Evolutionary conservation across 2,329 filamentous ascomycete genomes (phyloP).

Genomic region (Thelonectria blattea): DNA sequence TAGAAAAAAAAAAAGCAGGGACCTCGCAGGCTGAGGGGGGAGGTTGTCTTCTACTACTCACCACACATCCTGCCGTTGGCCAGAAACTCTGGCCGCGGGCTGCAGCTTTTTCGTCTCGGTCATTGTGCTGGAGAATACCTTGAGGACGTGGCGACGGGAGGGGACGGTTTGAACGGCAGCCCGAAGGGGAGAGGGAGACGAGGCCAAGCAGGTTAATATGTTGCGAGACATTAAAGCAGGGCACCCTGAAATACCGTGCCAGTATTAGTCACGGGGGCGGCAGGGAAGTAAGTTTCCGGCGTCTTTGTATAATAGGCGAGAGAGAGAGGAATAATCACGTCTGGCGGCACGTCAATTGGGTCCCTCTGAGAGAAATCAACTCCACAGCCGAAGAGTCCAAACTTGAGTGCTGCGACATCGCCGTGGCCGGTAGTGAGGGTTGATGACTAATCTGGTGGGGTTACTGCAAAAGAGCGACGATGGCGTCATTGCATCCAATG

Average conservation of each 20-base stretch:
- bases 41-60: slow-evolving; percentile 40
- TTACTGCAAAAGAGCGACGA: not conserved
- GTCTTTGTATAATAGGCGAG: not conserved
- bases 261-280: slow-evolving; percentile 23
- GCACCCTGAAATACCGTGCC: slow-evolving; percentile 4
- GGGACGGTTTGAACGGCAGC: slow-evolving; percentile 28
- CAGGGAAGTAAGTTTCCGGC: slow-evolving; percentile 2
- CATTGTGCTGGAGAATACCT: slow-evolving; percentile 46
- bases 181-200: slow-evolving; percentile 30
- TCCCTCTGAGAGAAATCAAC: slow-evolving; percentile 5
- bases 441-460: slow-evolving; percentile 35
- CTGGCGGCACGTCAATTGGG: slow-evolving; percentile 20
- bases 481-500: slow-evolving; percentile 36
- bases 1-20: not conserved
- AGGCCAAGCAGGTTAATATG: slow-evolving; percentile 37
- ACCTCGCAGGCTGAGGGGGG: too few species aligned
- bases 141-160: slow-evolving; percentile 27
- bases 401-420: slow-evolving; percentile 34
- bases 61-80: slow-evolving; percentile 60
- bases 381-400: slow-evolving; percentile 13
- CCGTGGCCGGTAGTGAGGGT: slow-evolving; percentile 26
- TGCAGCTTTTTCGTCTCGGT: slow-evolving; percentile 53
- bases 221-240: slow-evolving; percentile 38
- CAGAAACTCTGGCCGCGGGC: slow-evolving; percentile 57
- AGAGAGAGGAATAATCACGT: slow-evolving; percentile 8